A percentile compares a stretch with the other conserved stretches of the same genome.
phyloP scores from a whole-genome alignment of 768 basidiomycete genomes.

The Tulasnella calospora region DNA sequence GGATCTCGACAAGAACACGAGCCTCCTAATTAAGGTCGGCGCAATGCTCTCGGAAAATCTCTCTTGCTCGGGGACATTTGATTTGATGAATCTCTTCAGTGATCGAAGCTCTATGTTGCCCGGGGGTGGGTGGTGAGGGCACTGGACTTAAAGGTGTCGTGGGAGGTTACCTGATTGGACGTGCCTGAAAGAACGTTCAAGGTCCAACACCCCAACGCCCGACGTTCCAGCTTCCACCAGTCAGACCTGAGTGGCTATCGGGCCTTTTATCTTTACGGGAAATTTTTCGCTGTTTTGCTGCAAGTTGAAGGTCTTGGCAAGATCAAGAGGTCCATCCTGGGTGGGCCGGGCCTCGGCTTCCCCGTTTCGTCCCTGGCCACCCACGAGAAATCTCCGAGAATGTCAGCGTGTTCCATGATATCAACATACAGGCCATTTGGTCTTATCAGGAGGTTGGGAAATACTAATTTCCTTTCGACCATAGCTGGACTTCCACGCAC shows the following conservation, averaged over 20 bases:
- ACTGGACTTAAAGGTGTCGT: too few relatives aligned
- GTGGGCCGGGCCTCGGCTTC: not conserved
- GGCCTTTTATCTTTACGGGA: not conserved
- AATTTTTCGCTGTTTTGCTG: not conserved
- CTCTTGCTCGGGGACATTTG: too few relatives aligned
- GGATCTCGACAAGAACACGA: too few relatives aligned
- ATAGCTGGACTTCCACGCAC: not conserved
- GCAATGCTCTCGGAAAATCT: too few relatives aligned
- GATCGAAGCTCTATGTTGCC: too few relatives aligned
- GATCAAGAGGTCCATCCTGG: not conserved
- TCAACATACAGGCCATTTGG: not conserved
- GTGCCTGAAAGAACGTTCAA: too few relatives aligned
- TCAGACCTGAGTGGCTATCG: not conserved
- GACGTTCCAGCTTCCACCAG: not conserved
- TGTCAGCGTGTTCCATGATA: not conserved
- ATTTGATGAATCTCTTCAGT: too few relatives aligned
- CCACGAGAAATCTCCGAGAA: not conserved
- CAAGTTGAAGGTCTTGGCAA: not conserved
- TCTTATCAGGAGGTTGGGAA: not conserved
- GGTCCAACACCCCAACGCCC: too few relatives aligned
- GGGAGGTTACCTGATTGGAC: too few relatives aligned
- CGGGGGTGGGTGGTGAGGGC: too few relatives aligned
- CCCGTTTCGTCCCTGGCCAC: not conserved
- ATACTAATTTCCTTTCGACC: not conserved
- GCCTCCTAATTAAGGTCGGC: too few relatives aligned